These are phyloP conservation scores for Cyamopsis tetragonoloba DNA, from an alignment of 306 rosid species.

Conservation along the genomic window DNA sequence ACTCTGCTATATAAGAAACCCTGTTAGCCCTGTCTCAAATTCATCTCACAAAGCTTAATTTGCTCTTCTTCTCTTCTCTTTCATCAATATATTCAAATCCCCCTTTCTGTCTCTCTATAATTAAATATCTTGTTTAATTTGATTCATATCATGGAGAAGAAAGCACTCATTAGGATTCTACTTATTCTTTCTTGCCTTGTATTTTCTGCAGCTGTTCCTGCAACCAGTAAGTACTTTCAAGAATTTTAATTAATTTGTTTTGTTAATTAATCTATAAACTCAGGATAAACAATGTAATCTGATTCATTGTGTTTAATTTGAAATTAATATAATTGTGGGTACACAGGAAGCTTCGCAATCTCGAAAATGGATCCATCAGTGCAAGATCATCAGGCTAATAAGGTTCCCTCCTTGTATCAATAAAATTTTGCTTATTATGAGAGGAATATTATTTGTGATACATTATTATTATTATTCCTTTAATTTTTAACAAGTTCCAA, in stretches of 20 bases:
- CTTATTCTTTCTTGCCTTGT: conserved; percentile 20
- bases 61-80: background rate
- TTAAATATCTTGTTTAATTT: too few species aligned
- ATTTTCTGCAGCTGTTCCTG: conserved; percentile 27
- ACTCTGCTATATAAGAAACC: too few species aligned
- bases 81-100: background rate
- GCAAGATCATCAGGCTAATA: conserved; percentile 16
- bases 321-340: background rate
- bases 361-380: conserved; percentile 12
- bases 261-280: background rate
- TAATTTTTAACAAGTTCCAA: background rate
- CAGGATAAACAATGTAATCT: background rate
- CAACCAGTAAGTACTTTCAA: conserved; percentile 34
- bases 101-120: conserved; percentile 10
- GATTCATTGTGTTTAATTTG: background rate
- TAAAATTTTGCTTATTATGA: too few species aligned
- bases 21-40: too few species aligned
- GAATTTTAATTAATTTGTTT: conserved; percentile 4
- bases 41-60: too few species aligned
- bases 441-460: too few species aligned
- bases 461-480: background rate
- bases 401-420: conserved; percentile 22
- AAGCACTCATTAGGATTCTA: conserved; percentile 22
- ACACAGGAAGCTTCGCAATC: conserved; percentile 20
- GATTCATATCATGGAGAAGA: conserved; percentile 33